phyloP scores from a whole-genome alignment of 2,329 filamentous ascomycete genomes.

The Fusarium floridanum region DNA sequence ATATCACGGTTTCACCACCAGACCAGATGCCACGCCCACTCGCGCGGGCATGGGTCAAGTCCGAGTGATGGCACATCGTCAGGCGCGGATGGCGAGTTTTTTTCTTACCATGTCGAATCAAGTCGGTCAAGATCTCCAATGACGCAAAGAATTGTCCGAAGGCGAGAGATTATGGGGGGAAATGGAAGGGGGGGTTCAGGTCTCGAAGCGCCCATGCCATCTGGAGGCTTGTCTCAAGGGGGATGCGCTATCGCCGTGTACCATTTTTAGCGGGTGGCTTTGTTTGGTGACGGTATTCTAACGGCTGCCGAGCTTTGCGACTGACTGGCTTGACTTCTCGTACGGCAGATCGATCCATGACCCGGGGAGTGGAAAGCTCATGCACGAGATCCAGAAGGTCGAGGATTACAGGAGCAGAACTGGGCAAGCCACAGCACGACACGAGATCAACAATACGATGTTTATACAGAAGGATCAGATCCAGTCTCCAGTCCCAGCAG shows the following conservation, averaged over 20 bases:
- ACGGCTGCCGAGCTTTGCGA: conserved; percentile 25
- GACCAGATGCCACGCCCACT: conserved; percentile 26
- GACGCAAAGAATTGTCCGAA: conserved; percentile 24
- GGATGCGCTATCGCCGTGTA: conserved; percentile 13
- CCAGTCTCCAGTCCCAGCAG: conserved; percentile 15
- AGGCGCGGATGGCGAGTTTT: conserved; percentile 24
- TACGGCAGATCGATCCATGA: neutral
- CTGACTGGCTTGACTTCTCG: conserved; percentile 6
- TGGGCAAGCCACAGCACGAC: conserved; percentile 34
- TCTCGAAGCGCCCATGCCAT: conserved; percentile 22
- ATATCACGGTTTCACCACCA: conserved; percentile 40
- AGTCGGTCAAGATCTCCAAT: conserved; percentile 5
- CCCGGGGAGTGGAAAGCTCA: neutral
- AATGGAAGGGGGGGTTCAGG: neutral
- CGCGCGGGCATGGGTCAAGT: conserved; percentile 13
- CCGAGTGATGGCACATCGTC: conserved; percentile 10
- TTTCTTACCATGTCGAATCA: neutral
- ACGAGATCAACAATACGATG: conserved; percentile 46
- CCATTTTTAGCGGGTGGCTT: conserved; percentile 32
- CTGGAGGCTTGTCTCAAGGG: conserved; percentile 25
- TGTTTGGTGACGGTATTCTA: conserved; percentile 2
- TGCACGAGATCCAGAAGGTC: neutral
- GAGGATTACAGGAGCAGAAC: conserved; percentile 25
- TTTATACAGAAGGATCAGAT: conserved; percentile 22
- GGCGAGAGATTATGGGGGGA: conserved; percentile 14